Conservation (phyloP, 768 basidiomycete species). For the Leucocoprinus birnbaumii region DNA sequence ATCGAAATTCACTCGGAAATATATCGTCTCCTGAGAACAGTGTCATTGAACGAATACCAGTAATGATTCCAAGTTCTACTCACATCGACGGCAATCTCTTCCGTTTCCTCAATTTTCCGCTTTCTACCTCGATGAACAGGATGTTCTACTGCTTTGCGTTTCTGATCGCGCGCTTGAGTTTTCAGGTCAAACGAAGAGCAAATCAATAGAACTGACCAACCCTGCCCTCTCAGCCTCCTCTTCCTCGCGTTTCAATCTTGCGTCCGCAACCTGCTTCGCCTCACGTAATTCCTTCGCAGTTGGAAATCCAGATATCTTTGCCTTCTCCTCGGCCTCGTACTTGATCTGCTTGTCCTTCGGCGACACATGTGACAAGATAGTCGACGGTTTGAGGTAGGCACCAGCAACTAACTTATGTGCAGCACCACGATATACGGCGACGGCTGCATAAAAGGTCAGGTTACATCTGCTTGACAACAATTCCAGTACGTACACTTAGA, state of each 20-base stretch:
- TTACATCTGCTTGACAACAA: background rate
- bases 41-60: conserved; percentile 12
- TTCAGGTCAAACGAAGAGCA: background rate
- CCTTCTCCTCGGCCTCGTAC: conserved; percentile 78
- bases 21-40: conserved; percentile 54
- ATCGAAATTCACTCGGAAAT: conserved; percentile 87
- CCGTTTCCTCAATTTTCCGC: conserved; percentile 50
- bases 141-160: conserved; percentile 46
- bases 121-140: conserved; percentile 18
- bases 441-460: conserved; percentile 14
- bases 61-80: conserved; percentile 21
- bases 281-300: conserved; percentile 77
- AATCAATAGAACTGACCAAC: conserved; percentile 45
- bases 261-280: conserved; percentile 63
- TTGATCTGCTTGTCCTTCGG: conserved; percentile 78
- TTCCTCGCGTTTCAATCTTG: conserved; percentile 65
- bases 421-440: conserved; percentile 52
- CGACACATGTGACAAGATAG: conserved; percentile 72
- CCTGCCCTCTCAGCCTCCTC: conserved; percentile 73
- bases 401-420: conserved; percentile 69
- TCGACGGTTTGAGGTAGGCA: conserved; percentile 79
- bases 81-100: conserved; percentile 63
- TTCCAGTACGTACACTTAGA: conserved; percentile 45
- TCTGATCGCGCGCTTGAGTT: conserved; percentile 38
- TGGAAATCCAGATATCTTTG: conserved; percentile 71